A percentile compares a stretch with the other conserved stretches of the same genome.
Evolutionary conservation across 495 filamentous ascomycete species (phyloP).

Genomic region (Aspergillus taichungensis): DNA sequence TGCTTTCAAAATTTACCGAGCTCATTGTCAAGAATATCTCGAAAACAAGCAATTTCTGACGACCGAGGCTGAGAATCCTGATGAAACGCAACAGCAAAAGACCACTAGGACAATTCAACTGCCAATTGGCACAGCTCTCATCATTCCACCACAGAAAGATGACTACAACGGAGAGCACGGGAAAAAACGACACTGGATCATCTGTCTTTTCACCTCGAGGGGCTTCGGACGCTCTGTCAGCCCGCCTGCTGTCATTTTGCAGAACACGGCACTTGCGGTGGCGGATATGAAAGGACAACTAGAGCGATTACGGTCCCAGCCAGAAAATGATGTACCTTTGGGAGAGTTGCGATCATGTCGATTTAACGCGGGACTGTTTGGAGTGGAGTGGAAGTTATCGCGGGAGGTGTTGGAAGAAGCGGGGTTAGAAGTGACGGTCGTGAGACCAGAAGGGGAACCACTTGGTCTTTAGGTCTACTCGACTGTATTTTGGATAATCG

Average conservation of each 20-base stretch:
- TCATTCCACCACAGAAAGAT: slow-evolving; percentile 32
- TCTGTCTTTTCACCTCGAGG: slow-evolving; percentile 39
- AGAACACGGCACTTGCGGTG: slow-evolving; percentile 31
- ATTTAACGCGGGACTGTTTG: slow-evolving; percentile 38
- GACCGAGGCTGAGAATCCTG: background rate
- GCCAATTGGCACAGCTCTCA: slow-evolving; percentile 32
- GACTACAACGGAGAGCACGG: slow-evolving; percentile 10
- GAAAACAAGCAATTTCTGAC: slow-evolving; percentile 1
- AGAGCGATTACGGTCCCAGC: slow-evolving; percentile 2
- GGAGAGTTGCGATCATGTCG: slow-evolving; percentile 27
- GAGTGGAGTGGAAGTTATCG: slow-evolving; percentile 26
- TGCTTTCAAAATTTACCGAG: slow-evolving; percentile 27
- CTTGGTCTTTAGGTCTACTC: background rate
- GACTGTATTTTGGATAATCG: too few relatives aligned
- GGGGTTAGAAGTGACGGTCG: slow-evolving; percentile 19
- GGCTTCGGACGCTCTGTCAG: slow-evolving; percentile 23
- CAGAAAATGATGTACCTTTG: slow-evolving; percentile 3
- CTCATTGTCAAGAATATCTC: slow-evolving; percentile 19
- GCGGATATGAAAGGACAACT: slow-evolving; percentile 29
- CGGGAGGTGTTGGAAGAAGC: slow-evolving; percentile 12
- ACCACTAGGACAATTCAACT: slow-evolving; percentile 3
- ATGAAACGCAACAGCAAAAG: background rate
- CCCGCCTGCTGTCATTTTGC: slow-evolving; percentile 22
- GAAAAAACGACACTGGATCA: slow-evolving; percentile 33
- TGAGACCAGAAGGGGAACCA: slow-evolving; percentile 9